Evolutionary conservation across 2,329 filamentous ascomycete species (phyloP), one percentile per base, ranked within the genome.

Genomic region (Beauveria pseudobassiana): DNA sequence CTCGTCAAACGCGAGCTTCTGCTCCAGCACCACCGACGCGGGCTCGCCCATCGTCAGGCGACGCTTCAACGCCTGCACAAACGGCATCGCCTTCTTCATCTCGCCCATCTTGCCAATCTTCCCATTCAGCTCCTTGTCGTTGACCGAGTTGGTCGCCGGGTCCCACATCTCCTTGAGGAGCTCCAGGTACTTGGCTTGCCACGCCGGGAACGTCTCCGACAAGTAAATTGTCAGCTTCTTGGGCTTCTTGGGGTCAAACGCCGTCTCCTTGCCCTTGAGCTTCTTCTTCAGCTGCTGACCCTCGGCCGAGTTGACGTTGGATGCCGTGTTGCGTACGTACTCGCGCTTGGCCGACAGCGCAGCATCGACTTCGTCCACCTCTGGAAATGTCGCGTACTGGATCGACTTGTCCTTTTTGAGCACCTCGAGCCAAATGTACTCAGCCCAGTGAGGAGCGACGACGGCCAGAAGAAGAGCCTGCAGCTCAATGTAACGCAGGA

Each of bases 11-110:
- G 85, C 82, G 64, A 99, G 80, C 76, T 93, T 91, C 66, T 92
- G 84, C 71, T 93, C 87, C 70, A 98, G 87, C 10, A 97, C 91
- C 2, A 77, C 80, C 26, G 83, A 79, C 1, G 85, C 78, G 16
- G 80, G 77, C 75, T 93, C 86, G 64, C 90, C 88, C 55, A 82
- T 80, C 62, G 91, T 81, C 61, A 99, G 83, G 58, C 90, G 86
- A 74, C 85, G 90, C 87, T 97, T 97, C 63, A 98, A 79, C 7
- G 74, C 77, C 77, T 98, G 93, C 55, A 97, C 87, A 71, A 97
- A 98, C 0, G 95, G 95, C 93, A 98, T 98, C 2, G 92, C 93
- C 78, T 96, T 95, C 85, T 98, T 99, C 83, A 92, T 91, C 77
- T 96, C 90, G 49, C 86, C 87, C 71, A 91, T 81, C 80, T 96